phyloP scores from a whole-genome alignment of 305 asterid species.

The Coffea humblotiana region DNA sequence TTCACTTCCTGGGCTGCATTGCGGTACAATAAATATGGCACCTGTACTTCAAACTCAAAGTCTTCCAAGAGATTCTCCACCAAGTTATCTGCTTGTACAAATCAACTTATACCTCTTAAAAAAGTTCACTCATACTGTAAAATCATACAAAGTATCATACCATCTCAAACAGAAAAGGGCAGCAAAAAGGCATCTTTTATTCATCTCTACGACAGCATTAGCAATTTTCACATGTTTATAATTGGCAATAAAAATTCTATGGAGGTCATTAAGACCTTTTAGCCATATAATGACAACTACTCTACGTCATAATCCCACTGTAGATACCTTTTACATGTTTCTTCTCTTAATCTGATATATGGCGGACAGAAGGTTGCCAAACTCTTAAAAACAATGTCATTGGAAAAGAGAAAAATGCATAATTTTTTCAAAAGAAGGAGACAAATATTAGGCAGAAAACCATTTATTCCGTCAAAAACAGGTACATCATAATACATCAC shows the following conservation, averaged over 20 bases:
- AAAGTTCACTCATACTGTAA: neutral
- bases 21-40: constrained; percentile 73
- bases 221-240: neutral
- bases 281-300: neutral
- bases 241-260: neutral
- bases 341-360: neutral
- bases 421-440: neutral
- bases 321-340: neutral
- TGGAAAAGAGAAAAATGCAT: neutral
- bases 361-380: neutral
- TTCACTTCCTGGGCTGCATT: constrained; percentile 81
- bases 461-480: neutral
- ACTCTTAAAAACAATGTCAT: neutral
- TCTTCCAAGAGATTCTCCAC: constrained; percentile 85
- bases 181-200: neutral
- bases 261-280: neutral
- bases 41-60: constrained; percentile 80
- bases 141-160: neutral
- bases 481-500: neutral
- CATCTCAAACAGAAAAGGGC: neutral
- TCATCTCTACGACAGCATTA: neutral
- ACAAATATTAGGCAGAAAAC: neutral
- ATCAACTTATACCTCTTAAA: neutral
- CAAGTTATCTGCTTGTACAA: constrained; percentile 59
- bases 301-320: neutral